Percentiles rank a stretch among this genome's conserved stretches.
Conservation (phyloP, 2,329 filamentous ascomycete species). For the Neurospora crassa region DNA sequence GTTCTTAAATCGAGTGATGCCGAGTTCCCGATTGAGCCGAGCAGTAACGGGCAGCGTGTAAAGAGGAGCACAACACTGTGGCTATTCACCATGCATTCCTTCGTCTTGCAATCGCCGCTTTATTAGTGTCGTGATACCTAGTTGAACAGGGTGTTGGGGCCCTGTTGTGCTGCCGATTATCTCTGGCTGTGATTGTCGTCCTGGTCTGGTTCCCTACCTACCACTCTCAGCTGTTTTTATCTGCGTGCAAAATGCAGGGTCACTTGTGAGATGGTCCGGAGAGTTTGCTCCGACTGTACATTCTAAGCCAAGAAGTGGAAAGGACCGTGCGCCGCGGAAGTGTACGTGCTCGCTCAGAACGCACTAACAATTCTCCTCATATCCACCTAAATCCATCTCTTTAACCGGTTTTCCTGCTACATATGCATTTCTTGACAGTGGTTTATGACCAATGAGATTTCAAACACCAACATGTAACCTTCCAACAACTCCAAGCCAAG, state of each 20-base stretch:
- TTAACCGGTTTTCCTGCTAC: too few relatives aligned
- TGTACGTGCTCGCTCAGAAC: too few relatives aligned
- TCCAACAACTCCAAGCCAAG: too few relatives aligned
- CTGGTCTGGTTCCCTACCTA: neutral
- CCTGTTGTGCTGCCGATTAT: neutral
- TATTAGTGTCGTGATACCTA: neutral
- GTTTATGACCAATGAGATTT: too few relatives aligned
- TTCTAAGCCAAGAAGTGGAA: neutral
- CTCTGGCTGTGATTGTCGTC: neutral
- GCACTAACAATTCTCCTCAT: neutral
- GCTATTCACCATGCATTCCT: neutral
- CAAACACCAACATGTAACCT: too few relatives aligned
- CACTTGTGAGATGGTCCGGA: neutral
- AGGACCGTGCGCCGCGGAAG: neutral
- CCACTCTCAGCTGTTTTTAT: neutral
- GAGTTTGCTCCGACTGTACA: neutral
- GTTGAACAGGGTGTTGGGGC: neutral
- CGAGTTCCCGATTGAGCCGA: neutral
- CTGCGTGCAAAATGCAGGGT: neutral
- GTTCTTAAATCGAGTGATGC: neutral
- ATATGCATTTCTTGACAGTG: too few relatives aligned
- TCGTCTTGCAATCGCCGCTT: neutral
- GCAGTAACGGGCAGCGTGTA: neutral
- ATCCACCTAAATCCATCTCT: too few relatives aligned
- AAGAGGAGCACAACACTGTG: neutral